phyloP scores from a whole-genome alignment of 2,329 filamentous ascomycete species.

The Beauveria bassiana region DNA sequence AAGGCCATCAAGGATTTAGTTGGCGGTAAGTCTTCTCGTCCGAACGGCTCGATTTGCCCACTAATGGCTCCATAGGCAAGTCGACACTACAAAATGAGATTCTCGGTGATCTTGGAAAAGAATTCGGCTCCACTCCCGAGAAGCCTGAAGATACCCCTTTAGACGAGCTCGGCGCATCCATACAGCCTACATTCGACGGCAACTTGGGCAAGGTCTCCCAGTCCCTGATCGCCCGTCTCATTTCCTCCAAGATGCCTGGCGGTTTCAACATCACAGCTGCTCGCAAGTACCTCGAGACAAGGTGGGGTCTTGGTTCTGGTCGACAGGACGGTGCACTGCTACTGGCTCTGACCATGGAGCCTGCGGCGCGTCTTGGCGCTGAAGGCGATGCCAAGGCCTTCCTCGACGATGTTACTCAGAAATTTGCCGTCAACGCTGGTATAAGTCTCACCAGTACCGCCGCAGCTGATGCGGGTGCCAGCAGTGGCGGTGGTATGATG shows the following conservation, averaged over 20 bases:
- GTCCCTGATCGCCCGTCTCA: constrained; percentile 84
- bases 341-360: constrained; percentile 88
- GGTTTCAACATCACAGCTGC: constrained; percentile 98
- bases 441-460: constrained; percentile 74
- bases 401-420: constrained; percentile 80
- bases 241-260: constrained; percentile 98
- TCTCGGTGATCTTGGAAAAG: constrained; percentile 92
- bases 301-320: constrained; percentile 81
- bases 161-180: constrained; percentile 87
- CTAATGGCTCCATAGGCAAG: constrained; percentile 56
- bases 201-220: constrained; percentile 95
- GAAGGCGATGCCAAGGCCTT: constrained; percentile 89
- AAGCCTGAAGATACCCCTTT: constrained; percentile 97
- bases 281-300: constrained; percentile 87
- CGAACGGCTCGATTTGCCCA: neutral
- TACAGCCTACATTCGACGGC: constrained; percentile 98
- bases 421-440: constrained; percentile 78
- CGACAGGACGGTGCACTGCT: constrained; percentile 87
- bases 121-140: constrained; percentile 95
- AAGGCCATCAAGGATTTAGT: constrained; percentile 99
- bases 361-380: constrained; percentile 75
- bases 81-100: constrained; percentile 99
- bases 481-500: constrained; percentile 83
- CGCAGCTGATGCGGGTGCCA: constrained; percentile 64
- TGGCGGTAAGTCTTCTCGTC: constrained; percentile 61